These are phyloP conservation scores for Hyphodiscus hymeniophilus DNA, from an alignment of 495 filamentous ascomycete species.

Conservation along the genomic window DNA sequence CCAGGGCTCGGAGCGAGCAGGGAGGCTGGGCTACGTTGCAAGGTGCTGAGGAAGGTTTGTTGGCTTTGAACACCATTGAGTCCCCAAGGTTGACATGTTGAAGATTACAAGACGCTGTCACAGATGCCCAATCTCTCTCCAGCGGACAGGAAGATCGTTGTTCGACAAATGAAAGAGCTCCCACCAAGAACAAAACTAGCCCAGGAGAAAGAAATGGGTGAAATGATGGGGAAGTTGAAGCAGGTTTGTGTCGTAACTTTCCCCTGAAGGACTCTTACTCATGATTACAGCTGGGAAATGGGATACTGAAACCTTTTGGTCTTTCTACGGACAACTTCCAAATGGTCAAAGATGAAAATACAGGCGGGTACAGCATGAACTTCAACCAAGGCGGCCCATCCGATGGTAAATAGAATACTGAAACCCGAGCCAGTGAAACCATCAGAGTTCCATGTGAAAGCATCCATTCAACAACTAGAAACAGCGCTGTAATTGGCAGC, in stretches of 20 bases:
- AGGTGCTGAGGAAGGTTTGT: slow-evolving; percentile 56
- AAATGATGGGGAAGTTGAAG: slow-evolving; percentile 97
- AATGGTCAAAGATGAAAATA: slow-evolving; percentile 81
- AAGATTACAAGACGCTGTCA: slow-evolving; percentile 55
- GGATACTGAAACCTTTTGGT: slow-evolving; percentile 86
- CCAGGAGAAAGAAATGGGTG: slow-evolving; percentile 76
- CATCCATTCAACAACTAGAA: no score
- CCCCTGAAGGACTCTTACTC: slow-evolving; percentile 1
- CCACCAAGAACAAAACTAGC: slow-evolving; percentile 62
- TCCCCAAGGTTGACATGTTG: background rate
- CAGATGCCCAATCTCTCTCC: slow-evolving; percentile 47
- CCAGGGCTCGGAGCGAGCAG: slow-evolving; percentile 60
- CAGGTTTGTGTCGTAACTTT: slow-evolving; percentile 43
- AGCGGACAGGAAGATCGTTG: slow-evolving; percentile 58
- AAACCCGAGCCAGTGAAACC: background rate
- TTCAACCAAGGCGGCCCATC: slow-evolving; percentile 45
- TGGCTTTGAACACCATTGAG: background rate
- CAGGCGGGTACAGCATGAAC: slow-evolving; percentile 88
- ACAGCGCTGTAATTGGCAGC: no score
- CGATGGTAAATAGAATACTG: background rate
- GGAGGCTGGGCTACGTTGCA: slow-evolving; percentile 76
- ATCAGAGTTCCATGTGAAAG: no score
- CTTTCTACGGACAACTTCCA: slow-evolving; percentile 89
- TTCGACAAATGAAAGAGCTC: slow-evolving; percentile 53
- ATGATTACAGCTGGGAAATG: slow-evolving; percentile 64